phyloP scores from a whole-genome alignment of 306 rosid species.

The Vicia sativa region DNA sequence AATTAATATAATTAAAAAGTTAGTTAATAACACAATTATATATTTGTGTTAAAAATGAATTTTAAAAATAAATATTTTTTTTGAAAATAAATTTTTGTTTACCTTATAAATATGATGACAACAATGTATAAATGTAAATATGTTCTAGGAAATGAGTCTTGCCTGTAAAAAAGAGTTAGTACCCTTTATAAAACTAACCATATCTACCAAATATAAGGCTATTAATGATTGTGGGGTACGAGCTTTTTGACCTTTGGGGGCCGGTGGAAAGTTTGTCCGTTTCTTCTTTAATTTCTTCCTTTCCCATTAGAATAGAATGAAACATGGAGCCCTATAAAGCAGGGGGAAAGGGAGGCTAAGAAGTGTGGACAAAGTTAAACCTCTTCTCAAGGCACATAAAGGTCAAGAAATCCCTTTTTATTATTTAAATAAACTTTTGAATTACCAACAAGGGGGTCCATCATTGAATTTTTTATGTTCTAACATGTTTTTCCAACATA shows the following conservation, averaged over 20 bases:
- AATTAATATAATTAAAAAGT: too few species aligned
- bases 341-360: not conserved
- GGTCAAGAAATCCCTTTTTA: not conserved
- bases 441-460: not conserved
- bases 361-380: not conserved
- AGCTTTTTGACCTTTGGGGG: constrained; percentile 56
- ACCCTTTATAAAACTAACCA: too few species aligned
- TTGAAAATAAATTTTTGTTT: too few species aligned
- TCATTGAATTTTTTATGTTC: too few species aligned
- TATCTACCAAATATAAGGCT: not conserved
- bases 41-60: too few species aligned
- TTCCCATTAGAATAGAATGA: constrained; percentile 35
- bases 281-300: constrained; percentile 25
- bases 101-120: too few species aligned
- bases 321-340: constrained; percentile 56
- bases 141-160: too few species aligned
- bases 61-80: too few species aligned
- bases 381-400: not conserved
- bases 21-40: too few species aligned
- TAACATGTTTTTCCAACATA: too few species aligned
- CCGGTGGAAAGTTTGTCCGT: constrained; percentile 26
- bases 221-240: constrained; percentile 9
- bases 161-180: too few species aligned
- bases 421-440: not conserved
- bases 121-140: too few species aligned